Percentiles rank a stretch among this genome's conserved stretches.
phyloP scores from a whole-genome alignment of 257 asterid species.

The Sherardia arvensis region DNA sequence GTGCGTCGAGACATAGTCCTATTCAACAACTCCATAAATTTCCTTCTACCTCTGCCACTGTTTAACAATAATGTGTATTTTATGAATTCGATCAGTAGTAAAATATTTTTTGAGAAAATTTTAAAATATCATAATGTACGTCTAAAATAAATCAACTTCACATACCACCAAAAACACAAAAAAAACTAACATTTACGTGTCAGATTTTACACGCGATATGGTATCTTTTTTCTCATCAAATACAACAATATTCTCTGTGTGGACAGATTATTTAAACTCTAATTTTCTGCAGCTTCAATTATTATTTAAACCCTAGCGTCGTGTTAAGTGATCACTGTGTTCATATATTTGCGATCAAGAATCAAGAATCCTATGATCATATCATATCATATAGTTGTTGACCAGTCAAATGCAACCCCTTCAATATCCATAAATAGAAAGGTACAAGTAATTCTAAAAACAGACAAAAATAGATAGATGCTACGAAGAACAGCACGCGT shows the following conservation, averaged over 20 bases:
- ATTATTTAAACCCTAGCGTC: background rate
- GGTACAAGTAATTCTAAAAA: background rate
- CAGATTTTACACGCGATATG: constrained; percentile 11
- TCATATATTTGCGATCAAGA: background rate
- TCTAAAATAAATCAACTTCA: too few species aligned
- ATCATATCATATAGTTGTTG: constrained; percentile 2
- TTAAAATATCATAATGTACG: too few species aligned
- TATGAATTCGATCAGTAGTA: too few species aligned
- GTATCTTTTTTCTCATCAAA: background rate
- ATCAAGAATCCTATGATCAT: constrained; percentile 6
- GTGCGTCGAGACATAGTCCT: too few species aligned
- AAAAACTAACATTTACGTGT: constrained; percentile 3
- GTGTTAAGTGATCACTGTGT: background rate
- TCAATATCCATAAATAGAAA: constrained; percentile 14
- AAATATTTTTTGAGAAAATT: too few species aligned
- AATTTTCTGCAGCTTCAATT: background rate
- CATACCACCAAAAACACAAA: too few species aligned
- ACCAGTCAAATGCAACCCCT: constrained; percentile 13
- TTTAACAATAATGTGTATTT: too few species aligned
- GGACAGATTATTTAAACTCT: background rate
- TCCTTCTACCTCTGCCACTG: too few species aligned
- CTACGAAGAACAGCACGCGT: background rate
- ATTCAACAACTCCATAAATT: too few species aligned
- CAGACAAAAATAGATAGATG: background rate
- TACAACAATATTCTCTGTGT: background rate